Conservation (phyloP, 2,329 filamentous ascomycete genomes). For the Fusarium falciforme region DNA sequence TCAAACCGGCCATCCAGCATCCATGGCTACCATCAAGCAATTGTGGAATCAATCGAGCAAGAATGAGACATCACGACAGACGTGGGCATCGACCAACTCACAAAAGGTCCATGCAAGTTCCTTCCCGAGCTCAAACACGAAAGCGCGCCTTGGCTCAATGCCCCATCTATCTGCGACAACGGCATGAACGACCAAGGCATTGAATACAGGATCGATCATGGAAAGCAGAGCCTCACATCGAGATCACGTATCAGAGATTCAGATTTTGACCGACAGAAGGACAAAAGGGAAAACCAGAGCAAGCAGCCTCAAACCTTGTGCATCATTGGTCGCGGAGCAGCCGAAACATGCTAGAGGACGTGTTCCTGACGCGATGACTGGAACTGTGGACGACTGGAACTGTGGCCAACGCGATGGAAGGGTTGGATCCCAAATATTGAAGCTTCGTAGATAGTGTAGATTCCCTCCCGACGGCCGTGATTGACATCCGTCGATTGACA, state of each 20-base stretch:
- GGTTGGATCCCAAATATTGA: background rate
- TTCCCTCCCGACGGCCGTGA: background rate
- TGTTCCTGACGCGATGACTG: background rate
- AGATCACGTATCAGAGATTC: constrained; percentile 1
- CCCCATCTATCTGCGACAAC: background rate
- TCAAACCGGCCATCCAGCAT: background rate
- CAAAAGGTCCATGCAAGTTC: background rate
- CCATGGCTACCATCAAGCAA: background rate
- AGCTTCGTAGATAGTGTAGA: background rate
- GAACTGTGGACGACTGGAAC: constrained; percentile 5
- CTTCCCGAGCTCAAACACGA: background rate
- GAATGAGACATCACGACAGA: background rate
- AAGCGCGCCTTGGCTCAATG: background rate
- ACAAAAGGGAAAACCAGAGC: background rate
- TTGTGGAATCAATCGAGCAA: background rate
- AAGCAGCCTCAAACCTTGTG: background rate
- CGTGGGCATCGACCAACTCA: background rate
- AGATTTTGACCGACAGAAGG: background rate
- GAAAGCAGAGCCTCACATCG: background rate
- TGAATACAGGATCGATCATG: background rate
- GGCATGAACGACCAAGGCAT: background rate
- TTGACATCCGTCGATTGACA: constrained; percentile 1
- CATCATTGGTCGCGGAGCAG: background rate
- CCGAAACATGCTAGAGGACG: background rate
- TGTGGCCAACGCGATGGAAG: constrained; percentile 6